Percentiles rank a stretch among this genome's conserved stretches.
Evolutionary conservation across 148 eudicot genomes (phyloP).

Genomic region (Spergularia marina): DNA sequence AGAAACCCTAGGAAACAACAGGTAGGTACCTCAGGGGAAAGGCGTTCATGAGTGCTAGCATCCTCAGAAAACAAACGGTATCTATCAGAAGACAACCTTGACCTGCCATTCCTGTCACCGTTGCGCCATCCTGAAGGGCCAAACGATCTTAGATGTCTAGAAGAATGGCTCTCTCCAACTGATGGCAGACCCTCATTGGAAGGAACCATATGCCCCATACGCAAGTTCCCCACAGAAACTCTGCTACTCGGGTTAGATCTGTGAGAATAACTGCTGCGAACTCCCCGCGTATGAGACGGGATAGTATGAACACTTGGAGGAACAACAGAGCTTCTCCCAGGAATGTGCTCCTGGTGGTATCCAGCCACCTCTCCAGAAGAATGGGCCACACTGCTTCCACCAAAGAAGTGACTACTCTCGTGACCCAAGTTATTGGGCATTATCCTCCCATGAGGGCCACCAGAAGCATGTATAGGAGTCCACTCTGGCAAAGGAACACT

Average conservation of each 20-base stretch:
- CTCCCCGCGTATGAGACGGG: conserved; percentile 44
- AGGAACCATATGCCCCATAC: conserved; percentile 31
- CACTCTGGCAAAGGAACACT: conserved; percentile 54
- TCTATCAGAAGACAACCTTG: conserved; percentile 61
- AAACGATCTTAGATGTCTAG: conserved; percentile 55
- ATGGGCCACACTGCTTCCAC: conserved; percentile 35
- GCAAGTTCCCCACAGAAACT: conserved; percentile 42
- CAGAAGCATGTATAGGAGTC: conserved; percentile 40
- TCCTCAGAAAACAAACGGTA: conserved; percentile 49
- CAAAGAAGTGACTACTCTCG: conserved; percentile 39
- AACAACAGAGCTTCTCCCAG: conserved; percentile 37
- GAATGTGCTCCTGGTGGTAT: conserved; percentile 35
- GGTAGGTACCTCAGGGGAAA: conserved; percentile 52
- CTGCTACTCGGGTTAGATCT: conserved; percentile 39
- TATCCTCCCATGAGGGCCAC: conserved; percentile 51
- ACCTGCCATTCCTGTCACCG: conserved; percentile 59
- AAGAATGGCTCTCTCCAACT: conserved; percentile 49
- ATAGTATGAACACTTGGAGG: conserved; percentile 40
- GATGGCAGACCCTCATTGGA: conserved; percentile 47
- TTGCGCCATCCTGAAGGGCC: conserved; percentile 51
- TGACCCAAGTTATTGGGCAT: conserved; percentile 35
- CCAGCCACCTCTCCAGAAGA: conserved; percentile 41
- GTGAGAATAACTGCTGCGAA: conserved; percentile 47
- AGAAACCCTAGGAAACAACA: background rate
- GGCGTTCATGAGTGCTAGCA: conserved; percentile 37